phyloP scores from a whole-genome alignment of 179 eudicot genomes.

The Spergularia azorica region DNA sequence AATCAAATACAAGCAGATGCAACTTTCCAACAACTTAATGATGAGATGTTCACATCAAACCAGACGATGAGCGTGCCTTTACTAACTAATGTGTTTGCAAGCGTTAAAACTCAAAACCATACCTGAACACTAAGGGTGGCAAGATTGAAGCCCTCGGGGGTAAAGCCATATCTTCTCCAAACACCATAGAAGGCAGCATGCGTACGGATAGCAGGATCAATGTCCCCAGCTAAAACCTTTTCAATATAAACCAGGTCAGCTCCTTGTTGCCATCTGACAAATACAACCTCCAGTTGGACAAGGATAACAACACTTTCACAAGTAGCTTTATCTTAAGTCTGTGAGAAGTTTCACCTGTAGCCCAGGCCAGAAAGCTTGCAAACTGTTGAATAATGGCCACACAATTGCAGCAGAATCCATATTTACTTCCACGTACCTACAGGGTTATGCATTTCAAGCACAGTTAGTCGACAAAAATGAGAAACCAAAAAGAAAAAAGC shows the following conservation, averaged over 20 bases:
- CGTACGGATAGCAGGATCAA: slow-evolving; percentile 94
- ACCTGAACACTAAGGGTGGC: slow-evolving; percentile 95
- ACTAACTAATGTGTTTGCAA: background rate
- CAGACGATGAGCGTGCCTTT: background rate
- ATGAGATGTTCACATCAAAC: background rate
- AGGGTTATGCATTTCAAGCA: slow-evolving; percentile 14
- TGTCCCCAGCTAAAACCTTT: slow-evolving; percentile 98
- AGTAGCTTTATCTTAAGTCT: slow-evolving; percentile 10
- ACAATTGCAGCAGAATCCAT: slow-evolving; percentile 99
- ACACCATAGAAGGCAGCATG: slow-evolving; percentile 97
- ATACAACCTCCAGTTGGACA: slow-evolving; percentile 24
- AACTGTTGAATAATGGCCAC: slow-evolving; percentile 97
- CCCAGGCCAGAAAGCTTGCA: slow-evolving; percentile 99
- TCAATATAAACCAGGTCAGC: slow-evolving; percentile 35
- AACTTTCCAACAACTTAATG: background rate
- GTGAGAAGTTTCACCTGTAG: slow-evolving; percentile 64
- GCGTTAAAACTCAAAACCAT: slow-evolving; percentile 16
- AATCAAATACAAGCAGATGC: background rate
- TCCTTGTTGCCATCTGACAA: slow-evolving; percentile 28
- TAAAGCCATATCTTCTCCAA: slow-evolving; percentile 94
- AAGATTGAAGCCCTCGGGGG: slow-evolving; percentile 98
- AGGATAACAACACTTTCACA: slow-evolving; percentile 5
- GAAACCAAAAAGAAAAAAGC: slow-evolving; percentile 3
- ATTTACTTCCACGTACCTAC: slow-evolving; percentile 97
- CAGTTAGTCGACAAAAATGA: slow-evolving; percentile 8